phyloP scores from a whole-genome alignment of 2,329 filamentous ascomycete species.

The Trichoderma aggressivum region DNA sequence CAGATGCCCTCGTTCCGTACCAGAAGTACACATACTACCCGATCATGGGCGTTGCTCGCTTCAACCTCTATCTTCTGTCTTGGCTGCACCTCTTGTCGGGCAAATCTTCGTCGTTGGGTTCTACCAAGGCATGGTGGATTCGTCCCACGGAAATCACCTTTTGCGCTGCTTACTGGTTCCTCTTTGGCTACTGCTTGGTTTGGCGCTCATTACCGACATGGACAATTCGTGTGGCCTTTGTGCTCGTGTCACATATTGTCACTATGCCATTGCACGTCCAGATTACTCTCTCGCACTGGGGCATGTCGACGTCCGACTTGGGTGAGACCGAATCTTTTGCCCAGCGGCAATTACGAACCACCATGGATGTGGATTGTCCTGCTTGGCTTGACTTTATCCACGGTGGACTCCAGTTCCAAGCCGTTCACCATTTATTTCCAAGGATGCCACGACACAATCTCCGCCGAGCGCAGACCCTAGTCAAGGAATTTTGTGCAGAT shows the following conservation, averaged over 20 bases:
- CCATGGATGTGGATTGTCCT: constrained; percentile 90
- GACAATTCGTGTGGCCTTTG: constrained; percentile 68
- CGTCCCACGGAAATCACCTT: constrained; percentile 18
- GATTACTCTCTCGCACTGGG: constrained; percentile 88
- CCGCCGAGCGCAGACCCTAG: constrained; percentile 68
- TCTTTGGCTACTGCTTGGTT: constrained; percentile 80
- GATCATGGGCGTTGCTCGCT: constrained; percentile 74
- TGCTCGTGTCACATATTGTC: constrained; percentile 76
- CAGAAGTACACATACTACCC: constrained; percentile 84
- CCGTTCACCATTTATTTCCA: constrained; percentile 81
- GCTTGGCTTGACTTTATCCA: constrained; percentile 87
- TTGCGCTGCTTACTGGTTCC: constrained; percentile 75
- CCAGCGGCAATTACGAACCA: constrained; percentile 86
- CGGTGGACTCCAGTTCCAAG: constrained; percentile 85
- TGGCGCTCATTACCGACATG: constrained; percentile 34
- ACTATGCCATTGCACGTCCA: constrained; percentile 83
- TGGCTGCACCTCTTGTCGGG: constrained; percentile 64
- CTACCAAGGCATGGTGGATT: constrained; percentile 67
- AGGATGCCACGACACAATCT: constrained; percentile 83
- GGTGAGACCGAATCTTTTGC: constrained; percentile 83
- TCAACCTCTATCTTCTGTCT: constrained; percentile 81
- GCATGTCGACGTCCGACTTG: constrained; percentile 86
- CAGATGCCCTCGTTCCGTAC: constrained; percentile 65
- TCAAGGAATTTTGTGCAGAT: constrained; percentile 77
- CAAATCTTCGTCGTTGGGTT: constrained; percentile 63